Conservation (phyloP, 768 basidiomycete species). For the Suillus sp. region DNA sequence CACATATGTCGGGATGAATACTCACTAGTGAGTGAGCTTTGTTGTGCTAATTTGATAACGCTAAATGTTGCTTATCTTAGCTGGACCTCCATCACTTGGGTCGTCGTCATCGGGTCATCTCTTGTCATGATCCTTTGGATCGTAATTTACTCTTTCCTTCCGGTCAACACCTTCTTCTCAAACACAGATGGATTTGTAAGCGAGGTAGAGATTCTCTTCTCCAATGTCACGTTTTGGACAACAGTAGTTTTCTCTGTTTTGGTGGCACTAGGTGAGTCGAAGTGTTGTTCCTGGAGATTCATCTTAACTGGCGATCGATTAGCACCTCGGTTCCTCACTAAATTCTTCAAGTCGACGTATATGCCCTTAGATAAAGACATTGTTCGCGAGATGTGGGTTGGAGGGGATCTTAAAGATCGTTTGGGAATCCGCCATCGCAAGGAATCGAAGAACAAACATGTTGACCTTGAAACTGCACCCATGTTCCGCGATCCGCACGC, state of each 20-base stretch:
- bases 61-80: slow-evolving; percentile 38
- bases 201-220: slow-evolving; percentile 73
- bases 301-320: slow-evolving; percentile 9
- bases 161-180: slow-evolving; percentile 74
- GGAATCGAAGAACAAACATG: slow-evolving; percentile 43
- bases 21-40: slow-evolving; percentile 70
- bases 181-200: slow-evolving; percentile 68
- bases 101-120: slow-evolving; percentile 76
- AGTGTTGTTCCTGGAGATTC: slow-evolving; percentile 24
- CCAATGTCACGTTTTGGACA: slow-evolving; percentile 82
- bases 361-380: slow-evolving; percentile 86
- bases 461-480: slow-evolving; percentile 62
- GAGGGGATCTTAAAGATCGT: slow-evolving; percentile 79
- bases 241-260: slow-evolving; percentile 69
- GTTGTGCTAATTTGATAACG: slow-evolving; percentile 12
- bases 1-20: slow-evolving; percentile 87
- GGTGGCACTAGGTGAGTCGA: slow-evolving; percentile 63
- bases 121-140: slow-evolving; percentile 88
- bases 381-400: slow-evolving; percentile 89
- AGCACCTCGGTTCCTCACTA: slow-evolving; percentile 84
- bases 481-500: slow-evolving; percentile 70
- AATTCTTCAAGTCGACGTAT: slow-evolving; percentile 71
- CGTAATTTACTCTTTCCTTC: slow-evolving; percentile 82
- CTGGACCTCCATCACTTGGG: slow-evolving; percentile 86
- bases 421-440: slow-evolving; percentile 72